These are phyloP conservation scores for Fusarium sp. DNA, from an alignment of 2,329 filamentous ascomycete genomes.

Conservation along the genomic window DNA sequence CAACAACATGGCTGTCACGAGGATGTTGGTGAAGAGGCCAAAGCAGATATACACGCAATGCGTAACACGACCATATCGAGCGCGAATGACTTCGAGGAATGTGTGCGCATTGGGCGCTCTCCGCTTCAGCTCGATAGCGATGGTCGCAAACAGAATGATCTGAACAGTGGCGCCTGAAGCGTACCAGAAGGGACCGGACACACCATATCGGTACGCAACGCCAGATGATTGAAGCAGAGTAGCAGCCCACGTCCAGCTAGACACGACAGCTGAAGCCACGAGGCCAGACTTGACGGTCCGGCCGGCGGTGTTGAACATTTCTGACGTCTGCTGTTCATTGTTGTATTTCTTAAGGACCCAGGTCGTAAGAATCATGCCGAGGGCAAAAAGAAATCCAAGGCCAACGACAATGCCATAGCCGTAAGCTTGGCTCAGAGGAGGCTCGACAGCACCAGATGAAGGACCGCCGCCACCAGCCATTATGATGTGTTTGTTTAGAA, in stretches of 20 bases:
- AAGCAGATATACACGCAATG: slow-evolving; percentile 86
- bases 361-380: slow-evolving; percentile 64
- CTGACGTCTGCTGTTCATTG: slow-evolving; percentile 82
- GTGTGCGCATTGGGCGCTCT: slow-evolving; percentile 87
- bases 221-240: slow-evolving; percentile 80
- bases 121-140: slow-evolving; percentile 89
- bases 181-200: slow-evolving; percentile 68
- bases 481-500: slow-evolving; percentile 10
- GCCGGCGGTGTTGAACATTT: slow-evolving; percentile 92
- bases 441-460: slow-evolving; percentile 32
- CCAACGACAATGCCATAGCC: slow-evolving; percentile 83
- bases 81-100: slow-evolving; percentile 83
- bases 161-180: slow-evolving; percentile 77
- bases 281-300: slow-evolving; percentile 89
- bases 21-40: slow-evolving; percentile 82
- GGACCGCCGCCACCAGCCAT: slow-evolving; percentile 34
- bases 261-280: slow-evolving; percentile 89
- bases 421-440: slow-evolving; percentile 65
- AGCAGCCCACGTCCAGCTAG: slow-evolving; percentile 92
- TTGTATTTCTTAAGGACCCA: slow-evolving; percentile 49
- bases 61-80: slow-evolving; percentile 73
- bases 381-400: slow-evolving; percentile 75
- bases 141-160: slow-evolving; percentile 87
- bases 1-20: slow-evolving; percentile 89
- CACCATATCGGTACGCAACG: slow-evolving; percentile 83